Evolutionary conservation across 169 alveolate genomes (phyloP), one percentile per base, ranked within the genome.

Genomic region (Cryptosporidium bovis): DNA sequence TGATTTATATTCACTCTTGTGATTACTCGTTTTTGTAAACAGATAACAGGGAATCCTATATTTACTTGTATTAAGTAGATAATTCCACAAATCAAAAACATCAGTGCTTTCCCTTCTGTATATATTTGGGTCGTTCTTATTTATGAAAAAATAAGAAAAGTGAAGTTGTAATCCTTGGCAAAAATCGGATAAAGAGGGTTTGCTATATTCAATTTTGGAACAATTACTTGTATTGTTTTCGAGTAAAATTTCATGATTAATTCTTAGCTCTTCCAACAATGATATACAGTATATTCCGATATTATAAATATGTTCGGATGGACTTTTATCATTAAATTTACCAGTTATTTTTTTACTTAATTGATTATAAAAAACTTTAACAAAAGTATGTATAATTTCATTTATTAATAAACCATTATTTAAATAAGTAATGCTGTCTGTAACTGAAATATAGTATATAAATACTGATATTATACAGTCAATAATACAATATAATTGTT

Each of bases 381-480:
- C 48, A 8, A 40, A 40, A 40, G 4, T 40, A 8, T 40, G 48
- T 40, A 40, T 8, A 6, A 40, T 40, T 40, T 40, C 10, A 40
- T 40, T 40, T 8, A 40, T 8, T 3, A 8, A 40, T 8, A 40
- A 40, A 0, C 48, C 48, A 40, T 40, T 6, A 40, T 40, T 40
- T 6, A 3, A 40, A 40, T 8, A 8, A 40, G 48, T 8, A 8
- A 40, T 40, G 48, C 48, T 40, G 10, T 40, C 10, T 24, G 51
- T 18, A 16, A 20, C 24, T 3, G 69, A 71, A 34, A 34, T 71
- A 12, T 56, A 53, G 24, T 71, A 71, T 2, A 53, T n/a, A 33
- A 71, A 71, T 34, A 34, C 67, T 5, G 84, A 51, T 27, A 71
- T 16, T 20, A 71, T 53, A n/a, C 67, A 71, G 16, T 71, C 84